A percentile compares a stretch with the other conserved stretches of the same genome.
These are phyloP conservation scores for Dothistroma septosporum DNA, from an alignment of 2,329 filamentous ascomycete species.

Conservation along the genomic window DNA sequence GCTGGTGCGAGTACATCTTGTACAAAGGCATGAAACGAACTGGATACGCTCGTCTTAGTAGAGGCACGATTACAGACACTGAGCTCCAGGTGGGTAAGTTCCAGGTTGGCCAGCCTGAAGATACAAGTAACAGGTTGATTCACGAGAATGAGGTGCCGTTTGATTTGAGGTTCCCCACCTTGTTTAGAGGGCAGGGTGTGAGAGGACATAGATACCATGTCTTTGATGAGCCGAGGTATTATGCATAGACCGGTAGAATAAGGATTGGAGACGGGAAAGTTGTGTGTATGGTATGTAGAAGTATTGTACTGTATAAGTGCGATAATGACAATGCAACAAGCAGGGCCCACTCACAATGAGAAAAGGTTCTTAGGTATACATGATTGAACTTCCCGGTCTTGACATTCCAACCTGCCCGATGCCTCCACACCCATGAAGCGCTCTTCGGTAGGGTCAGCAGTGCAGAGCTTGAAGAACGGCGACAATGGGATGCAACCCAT, in stretches of 20 bases:
- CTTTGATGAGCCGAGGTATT: slow-evolving; percentile 83
- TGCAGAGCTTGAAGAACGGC: too few relatives aligned
- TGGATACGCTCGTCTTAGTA: slow-evolving; percentile 83
- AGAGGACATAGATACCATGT: slow-evolving; percentile 91
- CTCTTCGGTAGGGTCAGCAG: too few relatives aligned
- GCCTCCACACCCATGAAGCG: too few relatives aligned
- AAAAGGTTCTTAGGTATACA: not conserved
- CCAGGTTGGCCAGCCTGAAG: slow-evolving; percentile 67
- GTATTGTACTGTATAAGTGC: not conserved
- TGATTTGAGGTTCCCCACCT: slow-evolving; percentile 74
- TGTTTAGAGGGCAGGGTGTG: slow-evolving; percentile 83
- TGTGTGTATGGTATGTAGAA: not conserved
- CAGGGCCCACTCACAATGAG: not conserved
- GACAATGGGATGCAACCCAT: too few relatives aligned
- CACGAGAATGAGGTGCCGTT: slow-evolving; percentile 69
- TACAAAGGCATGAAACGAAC: slow-evolving; percentile 83
- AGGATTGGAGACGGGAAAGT: not conserved
- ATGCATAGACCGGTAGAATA: slow-evolving; percentile 20
- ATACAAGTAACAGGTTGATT: slow-evolving; percentile 59
- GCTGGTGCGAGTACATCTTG: slow-evolving; percentile 98
- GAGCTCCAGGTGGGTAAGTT: slow-evolving; percentile 96
- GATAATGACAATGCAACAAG: not conserved
- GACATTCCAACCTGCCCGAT: too few relatives aligned
- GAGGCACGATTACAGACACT: slow-evolving; percentile 92
- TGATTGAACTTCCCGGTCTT: too few relatives aligned